Conservation (phyloP, 495 filamentous ascomycete species). For the Penicillium canariense region DNA sequence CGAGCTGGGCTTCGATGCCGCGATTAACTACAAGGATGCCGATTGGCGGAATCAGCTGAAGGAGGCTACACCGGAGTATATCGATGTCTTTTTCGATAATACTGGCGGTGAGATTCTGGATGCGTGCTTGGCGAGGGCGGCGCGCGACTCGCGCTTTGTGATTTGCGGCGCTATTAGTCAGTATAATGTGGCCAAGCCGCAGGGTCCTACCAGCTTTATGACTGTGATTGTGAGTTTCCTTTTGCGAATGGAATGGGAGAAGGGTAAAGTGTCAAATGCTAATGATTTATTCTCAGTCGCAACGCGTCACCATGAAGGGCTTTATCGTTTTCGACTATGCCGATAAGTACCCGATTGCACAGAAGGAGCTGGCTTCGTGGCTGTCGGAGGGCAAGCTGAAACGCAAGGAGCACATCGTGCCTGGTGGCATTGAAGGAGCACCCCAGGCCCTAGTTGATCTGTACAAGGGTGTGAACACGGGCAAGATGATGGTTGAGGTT, state of each 20-base stretch:
- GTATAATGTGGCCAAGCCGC: constrained; percentile 48
- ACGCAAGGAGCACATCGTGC: constrained; percentile 54
- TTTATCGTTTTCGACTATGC: constrained; percentile 56
- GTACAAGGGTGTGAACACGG: constrained; percentile 51
- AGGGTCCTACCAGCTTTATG: constrained; percentile 49
- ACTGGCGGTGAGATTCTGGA: constrained; percentile 56
- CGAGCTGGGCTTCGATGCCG: constrained; percentile 50
- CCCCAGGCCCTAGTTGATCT: constrained; percentile 49
- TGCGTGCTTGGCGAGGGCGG: constrained; percentile 46
- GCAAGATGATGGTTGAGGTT: constrained; percentile 52
- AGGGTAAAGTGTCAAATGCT: constrained; percentile 7
- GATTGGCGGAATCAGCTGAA: constrained; percentile 53
- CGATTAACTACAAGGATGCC: constrained; percentile 56
- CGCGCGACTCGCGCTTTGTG: constrained; percentile 47
- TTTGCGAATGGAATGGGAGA: background rate
- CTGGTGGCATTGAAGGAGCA: constrained; percentile 50
- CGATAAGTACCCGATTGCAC: constrained; percentile 42
- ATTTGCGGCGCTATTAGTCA: constrained; percentile 56
- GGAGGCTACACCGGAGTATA: constrained; percentile 46
- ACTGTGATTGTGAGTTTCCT: constrained; percentile 45
- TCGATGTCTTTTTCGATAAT: constrained; percentile 60
- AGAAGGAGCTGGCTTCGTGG: constrained; percentile 48
- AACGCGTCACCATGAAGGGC: constrained; percentile 53
- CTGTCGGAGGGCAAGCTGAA: constrained; percentile 54
- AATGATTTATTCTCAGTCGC: constrained; percentile 33